A percentile compares a stretch with the other conserved stretches of the same genome.
These are phyloP conservation scores for Thinopyrum elongatum DNA, from an alignment of 176 grass and related monocot genomes.

Conservation along the genomic window DNA sequence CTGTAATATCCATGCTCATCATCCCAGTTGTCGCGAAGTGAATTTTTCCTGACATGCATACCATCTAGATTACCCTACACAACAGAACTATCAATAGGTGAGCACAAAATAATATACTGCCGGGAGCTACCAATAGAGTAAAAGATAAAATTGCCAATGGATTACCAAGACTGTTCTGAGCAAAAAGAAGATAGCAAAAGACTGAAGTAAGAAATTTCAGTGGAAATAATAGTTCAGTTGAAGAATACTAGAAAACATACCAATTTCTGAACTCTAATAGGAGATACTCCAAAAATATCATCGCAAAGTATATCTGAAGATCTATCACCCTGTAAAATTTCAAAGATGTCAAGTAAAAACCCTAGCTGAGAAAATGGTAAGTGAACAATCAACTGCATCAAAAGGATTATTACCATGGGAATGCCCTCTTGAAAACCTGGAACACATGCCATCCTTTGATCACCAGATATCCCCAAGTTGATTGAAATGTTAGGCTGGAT, in stretches of 20 bases:
- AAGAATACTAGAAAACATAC: slow-evolving; percentile 33
- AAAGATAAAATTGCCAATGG: background rate
- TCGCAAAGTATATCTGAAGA: slow-evolving; percentile 81
- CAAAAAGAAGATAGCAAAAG: background rate
- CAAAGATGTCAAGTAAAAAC: slow-evolving; percentile 18
- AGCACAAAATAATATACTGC: background rate
- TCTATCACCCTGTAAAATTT: slow-evolving; percentile 65
- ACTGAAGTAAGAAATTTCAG: background rate
- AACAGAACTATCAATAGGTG: background rate
- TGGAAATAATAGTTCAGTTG: background rate
- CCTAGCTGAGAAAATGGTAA: background rate
- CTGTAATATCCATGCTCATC: slow-evolving; percentile 92
- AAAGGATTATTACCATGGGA: slow-evolving; percentile 58
- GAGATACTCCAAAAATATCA: slow-evolving; percentile 96
- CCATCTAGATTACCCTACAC: slow-evolving; percentile 67
- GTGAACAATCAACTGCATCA: background rate
- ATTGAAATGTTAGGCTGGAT: background rate
- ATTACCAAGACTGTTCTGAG: background rate
- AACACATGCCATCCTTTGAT: slow-evolving; percentile 30
- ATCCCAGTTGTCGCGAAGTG: slow-evolving; percentile 92
- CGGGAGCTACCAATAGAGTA: background rate
- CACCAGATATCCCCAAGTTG: background rate
- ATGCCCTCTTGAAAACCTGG: slow-evolving; percentile 69
- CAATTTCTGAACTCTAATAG: slow-evolving; percentile 60
- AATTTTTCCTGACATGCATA: slow-evolving; percentile 49